These are phyloP conservation scores for Rhodotorula sp. DNA, from an alignment of 1,284 basidiomycete species.

Conservation along the genomic window DNA sequence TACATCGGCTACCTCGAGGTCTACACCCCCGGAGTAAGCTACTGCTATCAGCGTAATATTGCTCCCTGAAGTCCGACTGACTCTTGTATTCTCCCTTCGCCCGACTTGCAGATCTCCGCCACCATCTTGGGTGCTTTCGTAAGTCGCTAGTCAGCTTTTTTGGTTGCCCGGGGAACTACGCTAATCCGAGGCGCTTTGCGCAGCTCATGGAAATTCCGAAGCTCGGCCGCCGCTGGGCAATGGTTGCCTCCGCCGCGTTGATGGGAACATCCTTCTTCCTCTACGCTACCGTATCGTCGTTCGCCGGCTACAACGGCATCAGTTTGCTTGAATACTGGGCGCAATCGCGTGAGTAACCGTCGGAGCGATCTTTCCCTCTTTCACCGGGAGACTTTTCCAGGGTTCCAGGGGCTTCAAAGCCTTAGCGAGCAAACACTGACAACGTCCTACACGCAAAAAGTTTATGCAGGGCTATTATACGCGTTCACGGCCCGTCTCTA, in stretches of 20 bases:
- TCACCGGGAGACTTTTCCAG: too few relatives aligned
- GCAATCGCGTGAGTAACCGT: conserved; percentile 9
- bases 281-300: conserved; percentile 41
- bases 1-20: conserved; percentile 28
- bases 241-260: conserved; percentile 44
- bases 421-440: too few relatives aligned
- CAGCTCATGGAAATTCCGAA: conserved; percentile 46
- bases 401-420: too few relatives aligned
- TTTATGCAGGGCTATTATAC: not conserved
- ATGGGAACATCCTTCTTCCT: conserved; percentile 47
- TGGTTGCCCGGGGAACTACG: too few relatives aligned
- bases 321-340: conserved; percentile 44
- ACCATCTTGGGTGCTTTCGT: conserved; percentile 39
- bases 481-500: not conserved
- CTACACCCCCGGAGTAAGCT: not conserved
- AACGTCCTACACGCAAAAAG: too few relatives aligned
- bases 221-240: conserved; percentile 46
- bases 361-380: too few relatives aligned
- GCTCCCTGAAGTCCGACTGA: not conserved
- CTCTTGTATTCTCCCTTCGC: too few relatives aligned
- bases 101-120: conserved; percentile 7
- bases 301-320: conserved; percentile 21
- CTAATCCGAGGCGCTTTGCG: not conserved
- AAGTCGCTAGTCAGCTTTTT: not conserved
- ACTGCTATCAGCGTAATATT: not conserved